Conservation (phyloP, 2,329 filamentous ascomycete genomes). For the Cryphonectria naterciae region DNA sequence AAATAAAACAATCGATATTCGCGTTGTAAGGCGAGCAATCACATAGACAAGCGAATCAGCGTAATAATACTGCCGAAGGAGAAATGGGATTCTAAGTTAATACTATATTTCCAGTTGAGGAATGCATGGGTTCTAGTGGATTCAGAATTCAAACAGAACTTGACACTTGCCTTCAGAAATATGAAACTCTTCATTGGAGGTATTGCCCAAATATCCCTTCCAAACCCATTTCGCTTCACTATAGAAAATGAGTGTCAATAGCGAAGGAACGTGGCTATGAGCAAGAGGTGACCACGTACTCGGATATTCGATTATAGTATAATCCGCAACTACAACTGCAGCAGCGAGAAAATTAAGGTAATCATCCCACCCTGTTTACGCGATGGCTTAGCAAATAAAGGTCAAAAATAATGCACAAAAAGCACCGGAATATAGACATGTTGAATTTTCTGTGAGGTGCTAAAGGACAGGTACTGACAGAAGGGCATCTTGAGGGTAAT, state of each 20-base stretch:
- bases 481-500: not conserved
- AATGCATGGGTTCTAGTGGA: too few relatives aligned
- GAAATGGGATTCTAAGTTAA: too few relatives aligned
- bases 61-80: not conserved
- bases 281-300: not conserved
- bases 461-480: not conserved
- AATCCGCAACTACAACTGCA: not conserved
- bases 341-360: not conserved
- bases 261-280: rapidly evolving
- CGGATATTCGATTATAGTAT: not conserved
- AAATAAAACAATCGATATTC: not conserved
- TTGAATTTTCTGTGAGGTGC: not conserved
- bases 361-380: not conserved
- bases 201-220: not conserved
- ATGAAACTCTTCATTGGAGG: not conserved
- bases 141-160: too few relatives aligned
- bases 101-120: too few relatives aligned
- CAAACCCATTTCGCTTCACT: not conserved
- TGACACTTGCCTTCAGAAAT: not conserved
- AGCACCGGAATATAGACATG: too few relatives aligned
- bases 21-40: not conserved
- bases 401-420: too few relatives aligned
- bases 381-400: too few relatives aligned
- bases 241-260: not conserved
- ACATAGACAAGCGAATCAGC: not conserved